Evolutionary conservation across 139 green algal genomes (phyloP).

Genomic region (Pseudopediastrum boryanum): DNA sequence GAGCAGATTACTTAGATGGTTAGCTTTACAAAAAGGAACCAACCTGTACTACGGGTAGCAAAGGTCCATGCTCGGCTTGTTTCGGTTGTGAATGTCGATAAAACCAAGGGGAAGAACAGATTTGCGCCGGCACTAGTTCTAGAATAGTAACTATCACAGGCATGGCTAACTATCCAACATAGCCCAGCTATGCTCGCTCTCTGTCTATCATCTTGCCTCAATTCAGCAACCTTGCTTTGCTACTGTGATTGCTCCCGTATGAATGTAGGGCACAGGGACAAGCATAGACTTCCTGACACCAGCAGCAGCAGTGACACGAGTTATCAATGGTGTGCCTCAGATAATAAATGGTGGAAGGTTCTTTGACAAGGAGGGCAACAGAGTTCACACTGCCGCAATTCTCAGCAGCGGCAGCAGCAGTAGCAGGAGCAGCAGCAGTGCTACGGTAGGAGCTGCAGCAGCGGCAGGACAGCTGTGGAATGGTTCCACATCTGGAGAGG

Average conservation of each 20-base stretch:
- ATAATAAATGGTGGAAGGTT: constrained; percentile 67
- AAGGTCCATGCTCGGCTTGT: too few relatives aligned
- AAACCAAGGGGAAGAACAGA: too few relatives aligned
- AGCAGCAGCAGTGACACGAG: constrained; percentile 28
- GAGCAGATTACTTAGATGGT: too few relatives aligned
- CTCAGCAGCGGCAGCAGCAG: too few relatives aligned
- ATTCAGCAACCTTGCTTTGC: not conserved
- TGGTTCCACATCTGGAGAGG: constrained; percentile 10
- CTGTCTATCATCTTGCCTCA: not conserved
- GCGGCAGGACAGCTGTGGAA: not conserved
- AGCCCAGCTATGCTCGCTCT: not conserved
- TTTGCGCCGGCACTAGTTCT: too few relatives aligned
- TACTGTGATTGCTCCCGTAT: not conserved
- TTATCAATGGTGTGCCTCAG: constrained; percentile 56
- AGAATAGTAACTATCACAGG: too few relatives aligned
- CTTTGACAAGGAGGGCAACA: constrained; percentile 64
- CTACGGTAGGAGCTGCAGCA: constrained; percentile 24
- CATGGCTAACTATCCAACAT: too few relatives aligned
- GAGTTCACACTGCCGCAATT: too few relatives aligned
- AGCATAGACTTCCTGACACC: constrained; percentile 65
- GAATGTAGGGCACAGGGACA: constrained; percentile 23
- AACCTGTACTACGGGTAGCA: too few relatives aligned
- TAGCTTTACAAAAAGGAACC: too few relatives aligned
- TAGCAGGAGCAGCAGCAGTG: constrained; percentile 48
- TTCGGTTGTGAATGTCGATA: too few relatives aligned